These are phyloP conservation scores for Ceratocystis alfenasii DNA, from an alignment of 2,329 filamentous ascomycete genomes.

Conservation along the genomic window DNA sequence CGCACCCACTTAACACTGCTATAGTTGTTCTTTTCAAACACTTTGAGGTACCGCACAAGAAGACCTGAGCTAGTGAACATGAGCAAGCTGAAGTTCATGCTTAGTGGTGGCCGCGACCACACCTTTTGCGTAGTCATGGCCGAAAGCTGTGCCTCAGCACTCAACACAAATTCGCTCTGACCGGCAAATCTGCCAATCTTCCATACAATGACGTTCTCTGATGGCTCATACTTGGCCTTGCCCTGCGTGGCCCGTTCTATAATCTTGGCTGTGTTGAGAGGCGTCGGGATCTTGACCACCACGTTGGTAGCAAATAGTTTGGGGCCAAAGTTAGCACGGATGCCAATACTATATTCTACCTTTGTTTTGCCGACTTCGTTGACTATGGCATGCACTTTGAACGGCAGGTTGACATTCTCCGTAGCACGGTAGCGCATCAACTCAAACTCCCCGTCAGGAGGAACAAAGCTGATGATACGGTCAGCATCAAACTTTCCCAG, in stretches of 20 bases:
- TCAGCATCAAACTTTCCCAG: conserved; percentile 93
- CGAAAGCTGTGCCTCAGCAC: conserved; percentile 82
- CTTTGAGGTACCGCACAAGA: conserved; percentile 87
- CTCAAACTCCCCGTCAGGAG: conserved; percentile 95
- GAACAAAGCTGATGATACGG: conserved; percentile 91
- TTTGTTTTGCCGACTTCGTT: conserved; percentile 95
- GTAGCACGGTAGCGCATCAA: conserved; percentile 97
- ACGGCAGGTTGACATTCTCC: conserved; percentile 95
- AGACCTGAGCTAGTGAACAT: conserved; percentile 97
- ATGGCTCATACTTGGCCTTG: conserved; percentile 96
- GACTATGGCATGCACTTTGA: conserved; percentile 97
- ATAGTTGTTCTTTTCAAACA: conserved; percentile 99
- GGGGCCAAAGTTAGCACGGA: conserved; percentile 89
- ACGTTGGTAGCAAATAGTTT: conserved; percentile 98
- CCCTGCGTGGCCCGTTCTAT: conserved; percentile 88
- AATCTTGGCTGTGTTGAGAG: conserved; percentile 89
- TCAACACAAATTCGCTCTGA: conserved; percentile 92
- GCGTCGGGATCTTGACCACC: conserved; percentile 83
- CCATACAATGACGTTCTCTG: conserved; percentile 97
- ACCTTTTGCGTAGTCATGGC: conserved; percentile 98
- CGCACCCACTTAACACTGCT: conserved; percentile 98
- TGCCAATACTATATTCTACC: conserved; percentile 95
- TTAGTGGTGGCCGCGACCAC: conserved; percentile 88
- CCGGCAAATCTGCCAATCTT: conserved; percentile 97
- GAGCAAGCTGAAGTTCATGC: conserved; percentile 79